phyloP scores from a whole-genome alignment of 2,329 filamentous ascomycete species.

The Cytospora paraplurivora region DNA sequence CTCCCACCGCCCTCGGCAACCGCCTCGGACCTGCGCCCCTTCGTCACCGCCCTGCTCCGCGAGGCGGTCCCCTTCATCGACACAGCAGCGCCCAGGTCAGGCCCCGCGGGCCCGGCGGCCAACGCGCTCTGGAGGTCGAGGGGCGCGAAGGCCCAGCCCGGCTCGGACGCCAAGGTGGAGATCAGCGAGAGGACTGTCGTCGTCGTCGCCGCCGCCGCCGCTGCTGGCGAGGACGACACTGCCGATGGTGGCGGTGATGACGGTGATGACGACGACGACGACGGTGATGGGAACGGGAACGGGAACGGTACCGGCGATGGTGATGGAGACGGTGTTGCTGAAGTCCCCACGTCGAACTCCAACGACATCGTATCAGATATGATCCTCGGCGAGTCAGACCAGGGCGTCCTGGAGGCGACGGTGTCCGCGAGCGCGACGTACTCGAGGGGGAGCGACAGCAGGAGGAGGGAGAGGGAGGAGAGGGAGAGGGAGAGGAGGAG shows the following conservation, averaged over 20 bases:
- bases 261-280: too few species aligned
- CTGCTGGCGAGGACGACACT: too few species aligned
- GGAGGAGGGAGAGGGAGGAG: slow-evolving; percentile 35
- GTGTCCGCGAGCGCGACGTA: too few species aligned
- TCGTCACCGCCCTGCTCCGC: slow-evolving; percentile 55
- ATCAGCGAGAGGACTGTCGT: slow-evolving; percentile 55
- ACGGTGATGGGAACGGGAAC: too few species aligned
- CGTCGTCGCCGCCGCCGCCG: slow-evolving; percentile 34
- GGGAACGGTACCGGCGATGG: too few species aligned
- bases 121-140: slow-evolving; percentile 41
- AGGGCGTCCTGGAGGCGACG: too few species aligned
- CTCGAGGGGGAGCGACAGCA: slow-evolving; percentile 43
- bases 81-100: slow-evolving; percentile 48
- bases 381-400: too few species aligned
- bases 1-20: slow-evolving; percentile 47
- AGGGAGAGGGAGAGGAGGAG: neutral
- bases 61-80: slow-evolving; percentile 63
- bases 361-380: too few species aligned
- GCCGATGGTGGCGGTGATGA: too few species aligned
- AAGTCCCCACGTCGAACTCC: too few species aligned
- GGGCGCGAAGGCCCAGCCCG: slow-evolving; percentile 48
- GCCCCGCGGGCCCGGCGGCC: slow-evolving; percentile 14
- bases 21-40: slow-evolving; percentile 48
- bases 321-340: too few species aligned
- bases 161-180: slow-evolving; percentile 55